A percentile compares a stretch with the other conserved stretches of the same genome.
phyloP scores from a whole-genome alignment of 768 basidiomycete genomes.

The Mycena haematopus region DNA sequence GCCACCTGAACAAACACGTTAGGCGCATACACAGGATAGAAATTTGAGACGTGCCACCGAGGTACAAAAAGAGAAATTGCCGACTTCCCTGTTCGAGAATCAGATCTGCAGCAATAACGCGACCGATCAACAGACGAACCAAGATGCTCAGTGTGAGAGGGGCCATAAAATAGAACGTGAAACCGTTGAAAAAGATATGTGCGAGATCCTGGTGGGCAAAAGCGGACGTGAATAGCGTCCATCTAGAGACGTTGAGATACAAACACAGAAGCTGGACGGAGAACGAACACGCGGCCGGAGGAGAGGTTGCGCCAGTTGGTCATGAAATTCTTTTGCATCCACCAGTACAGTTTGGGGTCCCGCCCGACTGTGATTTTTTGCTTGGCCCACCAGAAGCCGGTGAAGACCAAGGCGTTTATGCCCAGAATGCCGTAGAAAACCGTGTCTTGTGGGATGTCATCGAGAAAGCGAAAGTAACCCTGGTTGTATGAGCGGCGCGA shows the following conservation, averaged over 20 bases:
- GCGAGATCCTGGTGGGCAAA: slow-evolving; percentile 70
- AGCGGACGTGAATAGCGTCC: slow-evolving; percentile 72
- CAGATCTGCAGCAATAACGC: neutral
- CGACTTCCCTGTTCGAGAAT: slow-evolving; percentile 51
- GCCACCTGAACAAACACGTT: slow-evolving; percentile 53
- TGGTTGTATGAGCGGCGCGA: slow-evolving; percentile 8
- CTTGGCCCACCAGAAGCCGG: slow-evolving; percentile 58
- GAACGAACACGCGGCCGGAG: slow-evolving; percentile 68
- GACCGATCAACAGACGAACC: slow-evolving; percentile 13
- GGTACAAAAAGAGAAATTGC: slow-evolving; percentile 74
- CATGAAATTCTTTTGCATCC: slow-evolving; percentile 71
- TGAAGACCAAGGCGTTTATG: slow-evolving; percentile 67
- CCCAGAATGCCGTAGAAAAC: slow-evolving; percentile 71
- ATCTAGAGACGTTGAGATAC: slow-evolving; percentile 50
- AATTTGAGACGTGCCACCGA: slow-evolving; percentile 57
- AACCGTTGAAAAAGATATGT: slow-evolving; percentile 79
- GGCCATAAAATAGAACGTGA: slow-evolving; percentile 81
- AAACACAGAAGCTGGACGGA: slow-evolving; percentile 4
- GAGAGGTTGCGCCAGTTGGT: slow-evolving; percentile 64
- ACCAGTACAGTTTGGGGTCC: slow-evolving; percentile 45
- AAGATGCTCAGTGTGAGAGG: slow-evolving; percentile 65
- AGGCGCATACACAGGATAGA: neutral
- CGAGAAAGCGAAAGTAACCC: slow-evolving; percentile 44
- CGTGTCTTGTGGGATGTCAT: slow-evolving; percentile 57
- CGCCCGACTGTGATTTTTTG: slow-evolving; percentile 47